Base-by-base conservation (phyloP, 1,139 yeast species). In the Hyphopichia fennica region DNA sequence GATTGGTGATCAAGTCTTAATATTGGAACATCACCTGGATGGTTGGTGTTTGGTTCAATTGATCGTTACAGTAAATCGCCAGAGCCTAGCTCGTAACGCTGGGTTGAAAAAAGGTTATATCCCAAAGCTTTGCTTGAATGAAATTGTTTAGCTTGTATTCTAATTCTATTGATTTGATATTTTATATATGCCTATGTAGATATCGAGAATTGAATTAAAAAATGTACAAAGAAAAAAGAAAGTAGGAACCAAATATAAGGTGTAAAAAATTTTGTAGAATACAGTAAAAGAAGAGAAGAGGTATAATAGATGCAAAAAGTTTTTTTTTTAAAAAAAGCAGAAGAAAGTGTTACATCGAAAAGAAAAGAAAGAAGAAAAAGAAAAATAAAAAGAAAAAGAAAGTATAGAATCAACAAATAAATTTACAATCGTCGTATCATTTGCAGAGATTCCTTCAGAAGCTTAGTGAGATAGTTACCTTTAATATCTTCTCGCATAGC, bases 11-110 rank as follows among this genome's bases (percentile, higher is more conserved):
- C 47, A 54, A 25, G 70, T 67, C 3, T 39, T 46, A 5, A 43
- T 69, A 1, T 41, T 60, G 17, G 56, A 58, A 28, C 54, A 52
- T n/a, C 67, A 62, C 45, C 49, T 63, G 11, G 77, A 71, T 43
- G 75, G 73, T 2, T 72, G 78, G 78, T 68, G 74, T 45, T 54
- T 57, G 23, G 63, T 69, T 10, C 54, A 45, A 36, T 25, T 50
- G 28, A 45, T 11, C 9, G 41, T 49, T 14, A 29, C 17, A 7
- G n/a, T 9, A 9, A 25, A 25, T 10, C 28, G n/a, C 7, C 28
- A 10, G 7, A 25, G 28, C 11, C 13, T 25, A 25, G 28, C 28
- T 3, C 8, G 8, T 11, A 25, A 25, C 11, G 7, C 28, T 7
- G 28, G 28, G 4, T 9, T 25, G 28, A 25, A 25, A 14, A 48